These are phyloP conservation scores for Cornus kousa DNA, from an alignment of 148 eudicot genomes.

Conservation along the genomic window DNA sequence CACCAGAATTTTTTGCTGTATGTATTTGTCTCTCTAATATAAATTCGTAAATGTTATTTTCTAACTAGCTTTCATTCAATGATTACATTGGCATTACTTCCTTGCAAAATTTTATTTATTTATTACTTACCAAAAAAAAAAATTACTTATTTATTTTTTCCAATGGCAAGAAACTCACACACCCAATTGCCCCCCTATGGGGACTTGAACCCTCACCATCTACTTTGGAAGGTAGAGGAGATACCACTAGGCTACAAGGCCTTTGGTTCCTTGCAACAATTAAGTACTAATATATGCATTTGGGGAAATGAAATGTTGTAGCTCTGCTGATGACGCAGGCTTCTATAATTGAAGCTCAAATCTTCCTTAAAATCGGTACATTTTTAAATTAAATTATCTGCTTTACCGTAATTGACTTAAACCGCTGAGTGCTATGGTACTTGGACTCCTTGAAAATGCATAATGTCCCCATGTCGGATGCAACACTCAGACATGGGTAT, in stretches of 20 bases:
- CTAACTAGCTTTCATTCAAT: not conserved
- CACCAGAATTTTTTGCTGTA: conserved; percentile 87
- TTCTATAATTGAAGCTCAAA: not conserved
- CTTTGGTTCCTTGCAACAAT: not conserved
- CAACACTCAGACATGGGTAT: too few species aligned
- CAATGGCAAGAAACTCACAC: too few species aligned
- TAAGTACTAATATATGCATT: not conserved
- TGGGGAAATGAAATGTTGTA: not conserved
- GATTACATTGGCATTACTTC: not conserved
- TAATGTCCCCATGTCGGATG: too few species aligned
- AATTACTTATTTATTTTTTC: too few species aligned
- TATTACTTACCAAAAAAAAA: too few species aligned
- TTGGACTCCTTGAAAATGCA: too few species aligned
- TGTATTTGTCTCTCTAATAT: conserved; percentile 19
- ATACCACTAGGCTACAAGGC: too few species aligned
- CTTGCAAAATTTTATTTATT: not conserved
- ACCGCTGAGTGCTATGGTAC: not conserved
- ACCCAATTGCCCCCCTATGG: too few species aligned
- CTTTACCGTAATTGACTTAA: not conserved
- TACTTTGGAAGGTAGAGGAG: too few species aligned
- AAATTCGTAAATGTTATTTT: not conserved
- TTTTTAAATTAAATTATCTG: too few species aligned
- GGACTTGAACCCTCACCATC: too few species aligned
- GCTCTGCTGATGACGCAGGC: not conserved
- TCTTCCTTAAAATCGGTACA: not conserved